Evolutionary conservation across 129 eudicot genomes (phyloP).

Genomic region (Gnaphalium uliginosum): DNA sequence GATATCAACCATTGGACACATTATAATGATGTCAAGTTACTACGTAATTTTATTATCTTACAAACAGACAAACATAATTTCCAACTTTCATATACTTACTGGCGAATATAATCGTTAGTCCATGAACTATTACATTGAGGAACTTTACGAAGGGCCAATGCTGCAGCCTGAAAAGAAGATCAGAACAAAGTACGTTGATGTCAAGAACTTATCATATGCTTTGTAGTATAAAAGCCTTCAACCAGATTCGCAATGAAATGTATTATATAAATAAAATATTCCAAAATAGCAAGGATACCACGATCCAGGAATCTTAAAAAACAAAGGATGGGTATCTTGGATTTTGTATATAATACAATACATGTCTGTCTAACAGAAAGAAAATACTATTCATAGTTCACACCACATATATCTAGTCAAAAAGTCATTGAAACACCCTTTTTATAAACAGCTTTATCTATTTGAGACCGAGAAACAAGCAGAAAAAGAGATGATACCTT

Average conservation of each 20-base stretch:
- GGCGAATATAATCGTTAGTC: conserved; percentile 92
- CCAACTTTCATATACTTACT: conserved; percentile 52
- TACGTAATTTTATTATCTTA: not conserved
- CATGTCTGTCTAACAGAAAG: not conserved
- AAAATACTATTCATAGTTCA: not conserved
- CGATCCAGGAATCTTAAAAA: not conserved
- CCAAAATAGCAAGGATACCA: not conserved
- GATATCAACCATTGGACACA: conserved; percentile 15
- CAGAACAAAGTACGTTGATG: not conserved
- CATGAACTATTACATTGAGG: conserved; percentile 96
- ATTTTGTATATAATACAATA: not conserved
- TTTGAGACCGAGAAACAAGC: not conserved
- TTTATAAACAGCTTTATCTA: not conserved
- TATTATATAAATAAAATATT: not conserved
- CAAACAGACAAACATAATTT: not conserved
- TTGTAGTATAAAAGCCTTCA: not conserved
- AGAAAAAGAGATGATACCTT: conserved; percentile 52
- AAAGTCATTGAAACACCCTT: not conserved
- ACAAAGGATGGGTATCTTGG: not conserved
- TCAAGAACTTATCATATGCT: not conserved
- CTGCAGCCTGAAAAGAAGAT: conserved; percentile 81
- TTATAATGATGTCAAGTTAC: conserved; percentile 17
- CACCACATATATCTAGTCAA: not conserved
- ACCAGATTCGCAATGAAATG: not conserved
- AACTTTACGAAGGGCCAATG: conserved; percentile 96